Evolutionary conservation across 2,329 filamentous ascomycete genomes (phyloP).

Genomic region (Xylariomycetidae sp.): DNA sequence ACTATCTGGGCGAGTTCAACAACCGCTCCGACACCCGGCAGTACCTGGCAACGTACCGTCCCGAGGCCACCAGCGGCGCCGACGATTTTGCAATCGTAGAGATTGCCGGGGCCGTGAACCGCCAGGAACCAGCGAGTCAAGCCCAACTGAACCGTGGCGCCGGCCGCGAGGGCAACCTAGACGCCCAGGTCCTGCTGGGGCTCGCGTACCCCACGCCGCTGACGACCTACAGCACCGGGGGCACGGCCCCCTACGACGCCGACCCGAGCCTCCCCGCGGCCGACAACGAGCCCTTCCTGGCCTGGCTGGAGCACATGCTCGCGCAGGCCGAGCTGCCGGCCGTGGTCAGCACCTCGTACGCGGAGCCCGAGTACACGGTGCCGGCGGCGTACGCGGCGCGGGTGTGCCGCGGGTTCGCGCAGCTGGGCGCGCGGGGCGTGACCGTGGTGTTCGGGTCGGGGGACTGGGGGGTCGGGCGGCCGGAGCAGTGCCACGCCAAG

Average conservation of each 20-base stretch:
- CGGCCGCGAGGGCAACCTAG: conserved; percentile 25
- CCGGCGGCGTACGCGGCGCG: conserved; percentile 44
- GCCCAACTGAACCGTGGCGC: no score
- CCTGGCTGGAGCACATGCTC: conserved; percentile 46
- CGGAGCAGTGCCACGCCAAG: conserved; percentile 40
- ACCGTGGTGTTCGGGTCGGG: conserved; percentile 46
- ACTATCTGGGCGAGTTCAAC: conserved; percentile 40
- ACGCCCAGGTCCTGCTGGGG: conserved; percentile 25
- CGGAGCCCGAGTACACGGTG: conserved; percentile 51
- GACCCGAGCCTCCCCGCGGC: conserved; percentile 16
- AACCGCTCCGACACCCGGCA: conserved; percentile 37
- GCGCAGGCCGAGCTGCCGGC: conserved; percentile 41
- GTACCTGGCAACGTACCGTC: conserved; percentile 31
- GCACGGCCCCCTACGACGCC: conserved; percentile 26
- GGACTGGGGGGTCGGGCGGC: conserved; percentile 35
- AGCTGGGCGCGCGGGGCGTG: conserved; percentile 46
- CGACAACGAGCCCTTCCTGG: conserved; percentile 51
- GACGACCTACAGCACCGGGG: conserved; percentile 26
- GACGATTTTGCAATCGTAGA: conserved; percentile 27
- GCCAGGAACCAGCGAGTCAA: no score
- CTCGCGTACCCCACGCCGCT: conserved; percentile 25
- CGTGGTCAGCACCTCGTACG: conserved; percentile 52
- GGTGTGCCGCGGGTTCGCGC: conserved; percentile 47
- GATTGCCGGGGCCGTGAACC: conserved; percentile 21
- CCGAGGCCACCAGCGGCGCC: conserved; percentile 28